Percentiles rank a stretch among this genome's conserved stretches.
Evolutionary conservation across 2,329 filamentous ascomycete genomes (phyloP).

Genomic region (Fusarium protoensiforme): DNA sequence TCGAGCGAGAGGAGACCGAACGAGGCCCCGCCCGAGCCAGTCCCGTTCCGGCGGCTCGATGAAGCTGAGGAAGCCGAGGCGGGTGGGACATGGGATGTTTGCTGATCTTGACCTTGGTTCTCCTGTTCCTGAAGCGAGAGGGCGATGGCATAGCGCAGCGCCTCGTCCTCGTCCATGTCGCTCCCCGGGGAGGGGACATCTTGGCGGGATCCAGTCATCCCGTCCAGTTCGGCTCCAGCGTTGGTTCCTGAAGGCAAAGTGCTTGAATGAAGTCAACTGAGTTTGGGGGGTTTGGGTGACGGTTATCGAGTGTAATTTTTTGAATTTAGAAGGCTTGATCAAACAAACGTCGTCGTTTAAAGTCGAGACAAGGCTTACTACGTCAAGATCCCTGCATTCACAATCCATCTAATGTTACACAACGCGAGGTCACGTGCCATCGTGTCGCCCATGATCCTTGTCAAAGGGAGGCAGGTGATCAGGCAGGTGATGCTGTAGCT

Average conservation of each 20-base stretch:
- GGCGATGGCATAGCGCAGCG: slow-evolving; percentile 69
- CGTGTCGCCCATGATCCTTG: slow-evolving; percentile 17
- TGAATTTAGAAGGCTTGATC: slow-evolving; percentile 19
- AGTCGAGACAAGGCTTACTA: slow-evolving; percentile 4
- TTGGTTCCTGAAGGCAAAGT: slow-evolving; percentile 10
- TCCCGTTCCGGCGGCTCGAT: slow-evolving; percentile 27
- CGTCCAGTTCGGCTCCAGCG: slow-evolving; percentile 10
- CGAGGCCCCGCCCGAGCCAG: slow-evolving; percentile 26
- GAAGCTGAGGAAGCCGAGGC: slow-evolving; percentile 26
- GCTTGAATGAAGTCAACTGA: slow-evolving; percentile 22
- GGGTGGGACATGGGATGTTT: slow-evolving; percentile 33
- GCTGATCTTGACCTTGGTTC: slow-evolving; percentile 12
- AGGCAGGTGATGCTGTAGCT: neutral
- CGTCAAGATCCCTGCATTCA: slow-evolving; percentile 33
- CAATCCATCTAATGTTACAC: slow-evolving; percentile 11
- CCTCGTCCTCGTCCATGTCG: slow-evolving; percentile 65
- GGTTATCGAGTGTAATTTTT: slow-evolving; percentile 28
- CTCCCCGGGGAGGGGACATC: slow-evolving; percentile 43
- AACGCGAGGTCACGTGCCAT: slow-evolving; percentile 44
- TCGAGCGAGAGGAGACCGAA: slow-evolving; percentile 68
- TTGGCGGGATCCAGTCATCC: slow-evolving; percentile 35
- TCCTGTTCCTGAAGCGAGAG: slow-evolving; percentile 60
- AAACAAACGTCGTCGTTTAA: slow-evolving; percentile 14
- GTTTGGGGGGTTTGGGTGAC: slow-evolving; percentile 27
- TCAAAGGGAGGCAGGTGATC: neutral